A percentile compares a stretch with the other conserved stretches of the same genome.
Evolutionary conservation across 164 flowering plant genomes (phyloP).

Genomic region (Cinnamomum chago): DNA sequence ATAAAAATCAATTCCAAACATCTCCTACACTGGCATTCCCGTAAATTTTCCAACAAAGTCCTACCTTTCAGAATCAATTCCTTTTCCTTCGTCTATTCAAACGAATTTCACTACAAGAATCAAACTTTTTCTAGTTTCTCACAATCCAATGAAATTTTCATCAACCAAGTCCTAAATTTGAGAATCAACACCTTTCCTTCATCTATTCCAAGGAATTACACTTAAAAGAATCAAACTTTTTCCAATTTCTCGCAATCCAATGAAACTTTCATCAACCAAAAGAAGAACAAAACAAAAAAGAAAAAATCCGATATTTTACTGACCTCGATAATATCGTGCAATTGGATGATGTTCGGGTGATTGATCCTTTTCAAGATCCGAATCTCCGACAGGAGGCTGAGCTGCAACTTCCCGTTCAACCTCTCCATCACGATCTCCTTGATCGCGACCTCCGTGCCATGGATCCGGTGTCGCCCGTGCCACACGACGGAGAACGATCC

Average conservation of each 20-base stretch:
- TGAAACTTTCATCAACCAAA: neutral
- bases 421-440: slow-evolving; percentile 73
- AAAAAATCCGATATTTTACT: neutral
- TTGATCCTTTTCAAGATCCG: slow-evolving; percentile 57
- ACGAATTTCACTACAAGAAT: too few species aligned
- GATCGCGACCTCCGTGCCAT: slow-evolving; percentile 90
- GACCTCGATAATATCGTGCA: slow-evolving; percentile 90
- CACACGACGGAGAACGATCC: slow-evolving; percentile 96
- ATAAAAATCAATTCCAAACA: neutral
- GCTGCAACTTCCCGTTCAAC: slow-evolving; percentile 73
- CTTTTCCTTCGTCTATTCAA: too few species aligned
- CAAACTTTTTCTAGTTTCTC: neutral
- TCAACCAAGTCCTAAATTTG: neutral
- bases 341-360: slow-evolving; percentile 85
- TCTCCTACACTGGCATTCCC: neutral
- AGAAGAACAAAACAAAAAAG: neutral
- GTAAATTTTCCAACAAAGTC: neutral
- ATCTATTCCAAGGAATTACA: neutral
- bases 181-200: neutral
- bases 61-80: neutral
- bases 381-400: slow-evolving; percentile 87
- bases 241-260: neutral
- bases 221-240: neutral
- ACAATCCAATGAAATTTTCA: neutral
- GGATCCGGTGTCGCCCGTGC: slow-evolving; percentile 78